Evolutionary conservation across 2,329 filamentous ascomycete species (phyloP).

Genomic region (Fusarium temperatum): DNA sequence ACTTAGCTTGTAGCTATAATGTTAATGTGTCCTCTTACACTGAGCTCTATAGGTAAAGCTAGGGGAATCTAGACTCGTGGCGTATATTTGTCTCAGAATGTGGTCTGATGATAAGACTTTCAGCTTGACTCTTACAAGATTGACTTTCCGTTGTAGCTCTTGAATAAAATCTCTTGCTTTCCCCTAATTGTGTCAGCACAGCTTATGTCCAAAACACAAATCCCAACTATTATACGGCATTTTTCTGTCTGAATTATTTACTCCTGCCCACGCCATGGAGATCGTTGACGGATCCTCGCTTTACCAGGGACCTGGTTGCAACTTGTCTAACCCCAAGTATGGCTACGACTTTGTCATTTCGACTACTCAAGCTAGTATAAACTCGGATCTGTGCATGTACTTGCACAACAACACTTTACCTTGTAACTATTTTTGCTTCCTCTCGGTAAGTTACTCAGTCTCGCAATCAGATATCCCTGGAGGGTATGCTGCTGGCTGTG

Average conservation of each 20-base stretch:
- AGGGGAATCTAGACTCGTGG: not conserved
- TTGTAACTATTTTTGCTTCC: not conserved
- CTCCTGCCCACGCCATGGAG: not conserved
- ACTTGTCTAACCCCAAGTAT: not conserved
- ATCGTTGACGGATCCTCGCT: not conserved
- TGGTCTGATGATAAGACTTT: not conserved
- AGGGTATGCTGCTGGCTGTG: rapidly evolving
- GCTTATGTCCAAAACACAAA: rapidly evolving
- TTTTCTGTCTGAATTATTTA: rapidly evolving
- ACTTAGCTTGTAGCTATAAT: not conserved
- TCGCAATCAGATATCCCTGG: not conserved
- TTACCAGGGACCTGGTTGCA: not conserved
- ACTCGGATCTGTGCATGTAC: not conserved
- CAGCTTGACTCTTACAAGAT: not conserved
- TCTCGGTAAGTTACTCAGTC: not conserved
- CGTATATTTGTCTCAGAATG: not conserved
- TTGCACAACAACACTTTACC: not conserved
- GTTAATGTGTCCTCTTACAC: not conserved
- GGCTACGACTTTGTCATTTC: not conserved
- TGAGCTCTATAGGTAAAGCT: not conserved
- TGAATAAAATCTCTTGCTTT: not conserved
- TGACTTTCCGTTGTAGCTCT: rapidly evolving
- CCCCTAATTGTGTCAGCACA: not conserved
- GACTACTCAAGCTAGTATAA: not conserved
- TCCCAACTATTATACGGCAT: not conserved